These are phyloP conservation scores for Alternaria sp. DNA, from an alignment of 2,329 filamentous ascomycete genomes.

Conservation along the genomic window DNA sequence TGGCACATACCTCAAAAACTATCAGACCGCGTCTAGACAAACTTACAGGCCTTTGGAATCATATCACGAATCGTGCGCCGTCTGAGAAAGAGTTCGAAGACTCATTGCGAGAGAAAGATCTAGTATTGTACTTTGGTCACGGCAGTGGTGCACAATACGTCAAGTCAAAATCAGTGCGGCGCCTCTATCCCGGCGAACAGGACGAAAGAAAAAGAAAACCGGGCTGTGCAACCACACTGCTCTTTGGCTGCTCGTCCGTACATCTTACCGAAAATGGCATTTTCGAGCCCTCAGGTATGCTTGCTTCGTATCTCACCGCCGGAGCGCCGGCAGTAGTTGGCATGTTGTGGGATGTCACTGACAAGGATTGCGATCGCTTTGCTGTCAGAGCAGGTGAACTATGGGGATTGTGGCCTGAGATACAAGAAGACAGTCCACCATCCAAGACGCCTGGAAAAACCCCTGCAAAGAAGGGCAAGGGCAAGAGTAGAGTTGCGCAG, in stretches of 20 bases:
- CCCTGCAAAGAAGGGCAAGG: slow-evolving; percentile 40
- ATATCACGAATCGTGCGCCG: slow-evolving; percentile 73
- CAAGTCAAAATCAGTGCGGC: slow-evolving; percentile 80
- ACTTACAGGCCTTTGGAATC: slow-evolving; percentile 66
- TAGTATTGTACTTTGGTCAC: slow-evolving; percentile 95
- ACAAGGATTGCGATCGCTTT: slow-evolving; percentile 95
- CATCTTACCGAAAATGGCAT: slow-evolving; percentile 77
- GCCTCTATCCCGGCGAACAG: slow-evolving; percentile 65
- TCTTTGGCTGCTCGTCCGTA: slow-evolving; percentile 95
- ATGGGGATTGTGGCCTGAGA: slow-evolving; percentile 77
- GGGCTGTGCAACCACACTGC: slow-evolving; percentile 77
- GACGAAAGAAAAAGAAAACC: slow-evolving; percentile 25
- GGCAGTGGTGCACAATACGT: slow-evolving; percentile 96
- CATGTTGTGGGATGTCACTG: slow-evolving; percentile 97
- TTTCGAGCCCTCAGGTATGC: slow-evolving; percentile 90
- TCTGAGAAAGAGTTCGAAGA: slow-evolving; percentile 78
- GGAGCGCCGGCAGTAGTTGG: slow-evolving; percentile 83
- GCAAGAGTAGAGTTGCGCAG: slow-evolving; percentile 41
- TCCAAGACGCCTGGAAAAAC: slow-evolving; percentile 36
- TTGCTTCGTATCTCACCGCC: slow-evolving; percentile 90
- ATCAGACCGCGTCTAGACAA: slow-evolving; percentile 72
- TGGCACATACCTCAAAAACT: slow-evolving; percentile 78
- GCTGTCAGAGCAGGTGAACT: slow-evolving; percentile 79
- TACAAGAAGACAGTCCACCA: slow-evolving; percentile 37
- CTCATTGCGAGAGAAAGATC: slow-evolving; percentile 70